Base-by-base conservation (phyloP, 2,329 filamentous ascomycete genomes). In the Nigrospora oryzae region DNA sequence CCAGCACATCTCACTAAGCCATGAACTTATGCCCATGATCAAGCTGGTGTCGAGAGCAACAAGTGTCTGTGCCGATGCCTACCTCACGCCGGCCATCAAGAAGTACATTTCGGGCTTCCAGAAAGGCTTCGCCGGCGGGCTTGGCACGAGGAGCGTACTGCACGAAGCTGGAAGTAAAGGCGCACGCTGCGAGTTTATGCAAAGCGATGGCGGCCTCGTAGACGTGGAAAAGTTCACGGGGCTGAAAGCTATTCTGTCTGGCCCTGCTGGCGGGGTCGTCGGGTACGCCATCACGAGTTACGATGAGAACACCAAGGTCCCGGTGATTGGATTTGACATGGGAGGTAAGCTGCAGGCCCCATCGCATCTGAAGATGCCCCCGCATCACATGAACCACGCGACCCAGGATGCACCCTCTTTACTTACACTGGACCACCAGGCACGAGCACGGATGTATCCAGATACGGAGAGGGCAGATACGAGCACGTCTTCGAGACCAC, bases 261-360 rank as follows among this genome's bases (percentile, higher is more conserved):
- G 90, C 0, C 90, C 90, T 2, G 90, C 90, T n/a, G 90, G 89
- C 31, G 90, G 90, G 36, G 90, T 95, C 0, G 89, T 95, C 0
- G 90, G 90, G 4, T 95, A 95, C 62, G 89, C 90, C 15, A 80
- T 91, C 16, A 96, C 91, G 0, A 93, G 86, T 1, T 96, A 93
- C 61, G 90, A 96, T 52, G 76, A 84, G 0, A 72, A 84, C 42
- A 93, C 88, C 4, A 86, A 82, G 58, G 88, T 79, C 1, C 89
- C 89, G 0, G 86, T 96, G 4, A 95, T 96, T 56, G 90, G 90
- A 0, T 96, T 96, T 57, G 90, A 96, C 54, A 96, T 96, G 90
- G 69, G 51, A 38, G 42, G 46, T 48, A 33, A 45, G 46, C 39
- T 37, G 16, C 15, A 10, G 13, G 4, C 36, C 17, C 12, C 35